Evolutionary conservation across 1,284 basidiomycete genomes (phyloP).

Genomic region (Malassezia vespertilionis): DNA sequence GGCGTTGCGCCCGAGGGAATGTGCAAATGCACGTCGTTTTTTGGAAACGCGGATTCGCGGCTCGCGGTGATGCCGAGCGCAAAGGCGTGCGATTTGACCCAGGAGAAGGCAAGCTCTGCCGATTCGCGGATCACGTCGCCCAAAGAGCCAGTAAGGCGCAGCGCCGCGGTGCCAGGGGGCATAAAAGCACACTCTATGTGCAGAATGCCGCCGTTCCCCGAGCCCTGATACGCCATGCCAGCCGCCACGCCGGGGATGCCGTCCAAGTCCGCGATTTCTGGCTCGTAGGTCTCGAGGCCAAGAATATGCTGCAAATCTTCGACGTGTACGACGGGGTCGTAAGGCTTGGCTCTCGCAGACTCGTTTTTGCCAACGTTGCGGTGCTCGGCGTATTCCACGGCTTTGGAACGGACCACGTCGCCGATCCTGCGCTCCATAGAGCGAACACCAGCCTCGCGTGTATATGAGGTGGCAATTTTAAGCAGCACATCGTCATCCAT

Average conservation of each 20-base stretch:
- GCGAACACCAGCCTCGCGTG: conserved; percentile 81
- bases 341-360: conserved; percentile 47
- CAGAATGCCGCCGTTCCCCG: conserved; percentile 73
- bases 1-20: conserved; percentile 73
- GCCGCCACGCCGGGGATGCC: conserved; percentile 64
- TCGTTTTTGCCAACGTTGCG: conserved; percentile 50
- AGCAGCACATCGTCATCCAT: conserved; percentile 62
- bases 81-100: conserved; percentile 64
- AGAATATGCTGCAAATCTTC: conserved; percentile 72
- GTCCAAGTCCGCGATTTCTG: conserved; percentile 64
- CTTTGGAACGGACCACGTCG: conserved; percentile 61
- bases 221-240: conserved; percentile 75
- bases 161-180: conserved; percentile 57
- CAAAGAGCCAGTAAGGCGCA: conserved; percentile 69
- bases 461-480: conserved; percentile 65
- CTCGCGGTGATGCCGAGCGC: conserved; percentile 64
- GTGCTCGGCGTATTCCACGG: conserved; percentile 61
- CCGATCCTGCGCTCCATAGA: conserved; percentile 77
- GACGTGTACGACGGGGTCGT: conserved; percentile 58
- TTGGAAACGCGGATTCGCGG: conserved; percentile 61
- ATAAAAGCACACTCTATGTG: conserved; percentile 68
- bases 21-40: conserved; percentile 76
- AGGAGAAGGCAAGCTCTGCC: conserved; percentile 63
- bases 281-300: conserved; percentile 69
- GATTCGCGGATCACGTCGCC: conserved; percentile 68